These are phyloP conservation scores for Raphanus sativus DNA, from an alignment of 345 rosid genomes.

Conservation along the genomic window DNA sequence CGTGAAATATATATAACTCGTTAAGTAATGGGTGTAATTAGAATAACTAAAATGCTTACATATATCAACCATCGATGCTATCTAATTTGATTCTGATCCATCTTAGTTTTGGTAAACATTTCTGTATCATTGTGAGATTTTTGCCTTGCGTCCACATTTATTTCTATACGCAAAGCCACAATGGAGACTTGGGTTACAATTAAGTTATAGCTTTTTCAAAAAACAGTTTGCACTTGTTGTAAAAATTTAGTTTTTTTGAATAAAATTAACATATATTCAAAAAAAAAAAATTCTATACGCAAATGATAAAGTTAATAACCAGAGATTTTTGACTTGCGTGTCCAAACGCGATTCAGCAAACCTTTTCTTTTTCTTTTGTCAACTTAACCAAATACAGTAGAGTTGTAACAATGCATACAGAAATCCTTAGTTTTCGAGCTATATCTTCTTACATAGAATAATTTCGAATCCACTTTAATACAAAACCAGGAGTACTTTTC, in stretches of 20 bases:
- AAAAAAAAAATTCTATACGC: too few species aligned
- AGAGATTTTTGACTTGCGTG: background rate
- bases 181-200: too few species aligned
- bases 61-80: background rate
- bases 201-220: too few species aligned
- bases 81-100: background rate
- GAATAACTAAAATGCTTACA: background rate
- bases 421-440: background rate
- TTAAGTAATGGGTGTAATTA: background rate
- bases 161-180: background rate
- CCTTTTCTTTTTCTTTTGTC: background rate
- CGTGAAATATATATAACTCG: conserved; percentile 22
- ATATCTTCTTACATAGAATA: background rate
- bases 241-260: too few species aligned
- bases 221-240: too few species aligned
- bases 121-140: background rate
- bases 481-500: conserved; percentile 16
- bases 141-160: background rate
- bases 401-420: background rate
- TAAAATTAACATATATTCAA: too few species aligned
- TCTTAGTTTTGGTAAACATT: conserved; percentile 8
- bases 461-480: conserved; percentile 11
- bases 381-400: background rate
- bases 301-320: background rate
- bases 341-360: background rate